Conservation (phyloP, 495 filamentous ascomycete genomes). For the Articulospora tetracladia region DNA sequence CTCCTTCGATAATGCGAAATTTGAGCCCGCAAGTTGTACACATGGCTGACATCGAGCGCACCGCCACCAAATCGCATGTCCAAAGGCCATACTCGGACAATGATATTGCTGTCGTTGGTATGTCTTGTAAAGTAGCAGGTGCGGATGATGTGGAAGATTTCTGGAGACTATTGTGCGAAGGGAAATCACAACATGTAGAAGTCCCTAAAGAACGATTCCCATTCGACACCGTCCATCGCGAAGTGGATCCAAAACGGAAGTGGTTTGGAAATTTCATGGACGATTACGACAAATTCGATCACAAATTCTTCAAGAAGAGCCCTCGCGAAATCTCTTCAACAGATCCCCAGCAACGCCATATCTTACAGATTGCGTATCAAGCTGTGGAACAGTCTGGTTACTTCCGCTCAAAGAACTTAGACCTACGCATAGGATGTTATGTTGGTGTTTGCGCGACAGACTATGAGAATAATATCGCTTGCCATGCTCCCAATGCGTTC, state of each 20-base stretch:
- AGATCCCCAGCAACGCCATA: conserved; percentile 52
- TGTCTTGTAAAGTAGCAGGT: conserved; percentile 45
- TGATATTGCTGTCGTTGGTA: conserved; percentile 50
- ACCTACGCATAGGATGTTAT: conserved; percentile 8
- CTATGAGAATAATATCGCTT: conserved; percentile 29
- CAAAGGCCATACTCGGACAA: conserved; percentile 6
- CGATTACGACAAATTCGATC: conserved; percentile 43
- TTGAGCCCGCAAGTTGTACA: conserved; percentile 26
- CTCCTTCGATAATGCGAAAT: conserved; percentile 29
- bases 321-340: conserved; percentile 51
- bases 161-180: conserved; percentile 36
- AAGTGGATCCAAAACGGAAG: conserved; percentile 29
- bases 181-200: conserved; percentile 39
- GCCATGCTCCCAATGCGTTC: conserved; percentile 30
- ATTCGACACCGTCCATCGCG: conserved; percentile 32
- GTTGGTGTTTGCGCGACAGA: conserved; percentile 17
- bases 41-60: conserved; percentile 21
- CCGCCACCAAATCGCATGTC: background rate
- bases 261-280: conserved; percentile 46
- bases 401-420: background rate
- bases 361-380: conserved; percentile 52
- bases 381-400: conserved; percentile 47
- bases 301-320: conserved; percentile 44
- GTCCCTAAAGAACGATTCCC: conserved; percentile 35
- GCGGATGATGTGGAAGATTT: conserved; percentile 44